phyloP scores from a whole-genome alignment of 2,329 filamentous ascomycete species.

The Epicoccum sorghinum region DNA sequence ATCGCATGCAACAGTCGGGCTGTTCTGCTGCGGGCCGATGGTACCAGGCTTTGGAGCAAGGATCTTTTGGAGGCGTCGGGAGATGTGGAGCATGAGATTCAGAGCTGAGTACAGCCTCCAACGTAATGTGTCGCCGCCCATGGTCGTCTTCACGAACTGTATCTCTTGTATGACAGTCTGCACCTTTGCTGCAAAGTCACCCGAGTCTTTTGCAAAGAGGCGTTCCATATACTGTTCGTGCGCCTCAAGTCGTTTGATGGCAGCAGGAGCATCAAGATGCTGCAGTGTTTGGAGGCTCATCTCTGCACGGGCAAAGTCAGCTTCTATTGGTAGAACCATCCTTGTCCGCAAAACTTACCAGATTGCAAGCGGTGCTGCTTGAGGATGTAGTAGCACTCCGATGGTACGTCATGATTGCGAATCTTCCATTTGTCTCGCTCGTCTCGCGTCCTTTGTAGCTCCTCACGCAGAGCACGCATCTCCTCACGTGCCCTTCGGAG shows the following conservation, averaged over 20 bases:
- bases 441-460: not conserved
- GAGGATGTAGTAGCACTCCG: constrained; percentile 5
- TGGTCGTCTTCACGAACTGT: constrained; percentile 3
- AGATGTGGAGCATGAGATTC: constrained; percentile 11
- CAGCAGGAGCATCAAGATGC: constrained; percentile 2
- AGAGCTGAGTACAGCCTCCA: constrained; percentile 11
- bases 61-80: not conserved
- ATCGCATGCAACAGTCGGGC: not conserved
- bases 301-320: not conserved
- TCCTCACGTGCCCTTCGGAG: constrained; percentile 3
- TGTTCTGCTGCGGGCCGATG: not conserved
- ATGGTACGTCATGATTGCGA: constrained; percentile 2
- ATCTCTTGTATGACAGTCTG: constrained; percentile 6
- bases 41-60: not conserved
- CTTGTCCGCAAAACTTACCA: not conserved
- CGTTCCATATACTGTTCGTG: constrained; percentile 7
- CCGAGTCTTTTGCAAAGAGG: constrained; percentile 1
- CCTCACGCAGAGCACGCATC: constrained; percentile 4
- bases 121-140: constrained; percentile 3
- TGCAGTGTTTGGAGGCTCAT: constrained; percentile 3
- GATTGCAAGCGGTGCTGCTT: constrained; percentile 2
- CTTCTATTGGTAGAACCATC: not conserved
- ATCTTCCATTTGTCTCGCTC: constrained; percentile 8
- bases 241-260: constrained; percentile 4
- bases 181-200: constrained; percentile 1